These are phyloP conservation scores for Phytophthora lateralis DNA, from an alignment of 352 stramenopile genomes.

Conservation along the genomic window DNA sequence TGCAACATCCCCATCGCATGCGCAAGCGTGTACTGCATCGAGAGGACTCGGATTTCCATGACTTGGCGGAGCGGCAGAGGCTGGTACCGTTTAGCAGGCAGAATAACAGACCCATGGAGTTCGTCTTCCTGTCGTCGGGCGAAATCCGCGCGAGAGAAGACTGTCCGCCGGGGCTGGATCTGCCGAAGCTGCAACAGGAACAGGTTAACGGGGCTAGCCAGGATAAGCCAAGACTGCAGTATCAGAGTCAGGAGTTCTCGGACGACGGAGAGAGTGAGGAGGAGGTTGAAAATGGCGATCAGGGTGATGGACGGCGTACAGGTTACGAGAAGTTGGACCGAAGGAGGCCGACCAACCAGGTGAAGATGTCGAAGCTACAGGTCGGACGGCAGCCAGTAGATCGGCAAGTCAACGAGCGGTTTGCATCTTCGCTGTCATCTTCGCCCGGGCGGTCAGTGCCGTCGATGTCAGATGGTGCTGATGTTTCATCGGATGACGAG, in stretches of 20 bases:
- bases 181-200: constrained; percentile 33
- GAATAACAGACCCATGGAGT: constrained; percentile 50
- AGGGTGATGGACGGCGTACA: not conserved
- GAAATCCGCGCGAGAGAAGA: constrained; percentile 68
- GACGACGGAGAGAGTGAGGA: constrained; percentile 10
- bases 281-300: not conserved
- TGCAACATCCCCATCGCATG: constrained; percentile 50
- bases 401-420: not conserved
- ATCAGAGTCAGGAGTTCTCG: constrained; percentile 4
- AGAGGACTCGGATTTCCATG: constrained; percentile 13
- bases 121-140: constrained; percentile 64
- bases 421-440: constrained; percentile 1
- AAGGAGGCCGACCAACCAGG: not conserved
- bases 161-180: constrained; percentile 47
- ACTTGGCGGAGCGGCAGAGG: not conserved
- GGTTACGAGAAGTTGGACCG: not conserved
- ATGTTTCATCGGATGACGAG: constrained; percentile 12
- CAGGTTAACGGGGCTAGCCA: not conserved
- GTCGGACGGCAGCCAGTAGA: not conserved
- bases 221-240: constrained; percentile 9
- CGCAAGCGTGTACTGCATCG: constrained; percentile 32
- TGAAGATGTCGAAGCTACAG: constrained; percentile 8
- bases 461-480: constrained; percentile 9
- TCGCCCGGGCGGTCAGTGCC: not conserved
- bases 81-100: not conserved